Evolutionary conservation across 2,329 filamentous ascomycete genomes (phyloP), one percentile per base, ranked within the genome.

Genomic region (Septoria petroselini): DNA sequence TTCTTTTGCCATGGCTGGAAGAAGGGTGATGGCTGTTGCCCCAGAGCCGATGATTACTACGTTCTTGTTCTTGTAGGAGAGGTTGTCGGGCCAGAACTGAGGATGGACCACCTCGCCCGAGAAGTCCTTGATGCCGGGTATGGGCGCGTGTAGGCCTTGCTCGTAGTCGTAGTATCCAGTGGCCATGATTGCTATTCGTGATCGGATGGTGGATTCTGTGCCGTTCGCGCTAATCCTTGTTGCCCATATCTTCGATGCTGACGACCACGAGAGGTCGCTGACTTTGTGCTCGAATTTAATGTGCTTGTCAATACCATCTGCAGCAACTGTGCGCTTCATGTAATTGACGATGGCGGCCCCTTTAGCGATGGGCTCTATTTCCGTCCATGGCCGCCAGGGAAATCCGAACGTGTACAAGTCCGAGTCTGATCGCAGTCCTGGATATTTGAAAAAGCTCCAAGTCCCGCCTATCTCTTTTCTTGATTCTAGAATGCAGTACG

Each of bases 391-490:
- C 30, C 80, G 76, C 81, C 85, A 90, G 1, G 78, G 68, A 58
- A 89, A 89, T n/a, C 74, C 74, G 48, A 76, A 75, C 3, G 74
- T 76, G 59, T 74, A 70, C 30, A 77, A 62, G 53, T 77, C 74
- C 0, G 71, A 73, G 51, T 76, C 73, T 12, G 72, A 75, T 9
- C 73, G 71, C 55, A 88, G 83, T 7, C 55, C 62, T 0, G 85
- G 86, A 59, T 89, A 91, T 30, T 76, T 79, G 71, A 89, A 91
- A 1, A 90, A 70, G 60, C 85, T 82, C 87, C 87, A 91, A 0
- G 87, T 91, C 1, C 87, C 87, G 1, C 87, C 87, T 4, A 91
- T 73, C 18, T 74, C 70, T 41, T 76, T 71, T 25, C 87, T 81
- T 1, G 74, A 76, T 66, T 91, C 87, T 11, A 91, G 74, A 18